Evolutionary conservation across 1,284 basidiomycete species (phyloP), one percentile per base, ranked within the genome.

Genomic region (Erythrobasidium hasegawianum): DNA sequence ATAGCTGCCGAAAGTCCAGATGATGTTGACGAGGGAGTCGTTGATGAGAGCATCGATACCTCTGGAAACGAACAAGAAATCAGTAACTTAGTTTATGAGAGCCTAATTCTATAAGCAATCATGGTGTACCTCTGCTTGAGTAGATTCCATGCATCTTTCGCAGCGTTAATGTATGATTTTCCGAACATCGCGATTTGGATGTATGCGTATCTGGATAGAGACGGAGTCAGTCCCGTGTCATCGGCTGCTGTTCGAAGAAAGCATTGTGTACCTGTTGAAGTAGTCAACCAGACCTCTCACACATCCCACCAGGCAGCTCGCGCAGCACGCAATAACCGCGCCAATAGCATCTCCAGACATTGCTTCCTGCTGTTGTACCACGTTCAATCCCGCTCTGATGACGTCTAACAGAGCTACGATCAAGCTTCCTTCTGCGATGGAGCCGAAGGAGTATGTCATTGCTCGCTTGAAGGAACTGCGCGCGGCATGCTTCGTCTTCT

Each of bases 81-180:
- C 40, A 41, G n/a, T n/a, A n/a, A n/a, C 11, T 41, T 41, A n/a
- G n/a, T n/a, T n/a, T n/a, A n/a, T n/a, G n/a, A n/a, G n/a, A n/a
- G n/a, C n/a, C n/a, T n/a, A n/a, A n/a, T n/a, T n/a, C n/a, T n/a
- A n/a, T n/a, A n/a, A n/a, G n/a, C n/a, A n/a, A n/a, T n/a, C n/a
- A n/a, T n/a, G 14, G 22, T 14, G 43, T 16, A 47, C 43, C 43
- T 84, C 74, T 93, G 87, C 73, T 84, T 86, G 79, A 94, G 85
- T 60, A 93, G 76, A n/a, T 83, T 81, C 89, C 89, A 95, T 0
- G 91, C 91, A 75, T 92, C 89, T 77, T 89, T 91, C 2, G 91
- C 89, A n/a, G 91, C 91, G 20, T 64, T 41, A 58, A 76, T 71
- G 74, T 94, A 95, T 1, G 85, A 79, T 78, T 95, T 94, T 24